Evolutionary conservation across 2,329 filamentous ascomycete genomes (phyloP), one percentile per base, ranked within the genome.

Genomic region (Talaromyces islandicus): DNA sequence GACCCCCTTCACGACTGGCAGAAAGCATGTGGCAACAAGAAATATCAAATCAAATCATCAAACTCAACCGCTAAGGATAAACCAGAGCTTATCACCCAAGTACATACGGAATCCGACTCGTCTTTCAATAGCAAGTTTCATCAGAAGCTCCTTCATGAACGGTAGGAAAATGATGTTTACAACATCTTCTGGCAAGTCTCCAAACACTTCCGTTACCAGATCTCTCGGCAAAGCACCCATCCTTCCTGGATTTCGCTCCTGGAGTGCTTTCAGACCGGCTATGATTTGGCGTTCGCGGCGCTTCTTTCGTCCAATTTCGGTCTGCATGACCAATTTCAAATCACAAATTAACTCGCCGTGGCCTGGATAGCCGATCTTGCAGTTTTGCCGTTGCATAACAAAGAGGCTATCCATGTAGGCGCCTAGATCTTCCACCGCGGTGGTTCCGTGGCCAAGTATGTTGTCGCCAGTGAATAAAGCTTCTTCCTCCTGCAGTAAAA

Each of bases 381-480:
- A 81, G 7, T 68, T 64, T 1, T 75, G 71, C 0, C 58, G 51
- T 2, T 63, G 56, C 73, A 79, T 77, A 14, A 60, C 66, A 3
- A 63, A 62, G 4, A 79, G 67, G 7, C 63, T 70, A 7, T 58
- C 57, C 71, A 79, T 75, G 57, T 69, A 80, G 1, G 62, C 60
- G 6, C 67, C 66, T 0, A 80, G 67, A 50, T 79, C 69, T 64
- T 79, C 75, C 0, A 77, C 72, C 0, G 71, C 77, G 21, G 67
- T 72, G 17, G 67, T 74, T 0, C 78, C 78, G 54, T 77, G 88
- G 0, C 90, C 90, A 0, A 93, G 80, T 1, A 93, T 84, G 67
- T 91, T 92, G 72, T 93, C 90, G 1, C 87, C 90, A 0, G 90
- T 92, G 69, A 93, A 91, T 78, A 93, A 83, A 53, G 88, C 87